Evolutionary conservation across 2,329 filamentous ascomycete genomes (phyloP), one percentile per base, ranked within the genome.

Genomic region (Pseudomassariella vexata): DNA sequence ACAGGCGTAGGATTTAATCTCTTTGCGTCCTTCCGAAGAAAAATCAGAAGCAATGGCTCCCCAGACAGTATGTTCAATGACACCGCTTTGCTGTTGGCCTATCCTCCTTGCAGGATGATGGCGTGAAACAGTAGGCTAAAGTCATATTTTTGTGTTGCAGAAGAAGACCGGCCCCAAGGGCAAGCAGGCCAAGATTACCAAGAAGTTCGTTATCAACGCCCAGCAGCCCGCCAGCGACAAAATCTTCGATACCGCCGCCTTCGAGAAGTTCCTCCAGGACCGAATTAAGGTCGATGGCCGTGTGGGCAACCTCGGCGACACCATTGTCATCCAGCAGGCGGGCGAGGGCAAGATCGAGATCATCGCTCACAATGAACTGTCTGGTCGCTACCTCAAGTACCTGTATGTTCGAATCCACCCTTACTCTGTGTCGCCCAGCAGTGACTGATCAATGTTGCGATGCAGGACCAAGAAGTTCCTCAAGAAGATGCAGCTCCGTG

Each of bases 401-500:
- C 76, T 98, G 87, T 94, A 76, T 76, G 37, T 5, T 20, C 29
- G 19, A 12, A 15, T 10, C 18, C 6, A 12, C 7, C 17, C 12
- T 2, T 10, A 19, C 6, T 15, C 24, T 9, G 21, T 20, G 5
- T 24, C 12, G 5, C 20, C 5, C 34, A 9, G 28, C 35, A 28
- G 52, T 58, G 36, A 58, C 46, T 23, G 23, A 16, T 9, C 27
- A 22, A 40, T 24, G 15, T 20, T 24, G 2, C 12, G 9, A 20
- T 41, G 29, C 50, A 94, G 87, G 66, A 98, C 92, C 68, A 98
- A 98, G 87, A 98, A 98, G 81, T 98, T 95, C 84, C 84, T 98
- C 70, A 98, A 98, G 88, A 98, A 98, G 86, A 87, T 95, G 79
- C 90, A 96, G 81, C 86, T 98, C 65, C 87, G 92, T 74, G 92